Conservation (phyloP, 2,329 filamentous ascomycete genomes). For the Colletotrichum abscissum region DNA sequence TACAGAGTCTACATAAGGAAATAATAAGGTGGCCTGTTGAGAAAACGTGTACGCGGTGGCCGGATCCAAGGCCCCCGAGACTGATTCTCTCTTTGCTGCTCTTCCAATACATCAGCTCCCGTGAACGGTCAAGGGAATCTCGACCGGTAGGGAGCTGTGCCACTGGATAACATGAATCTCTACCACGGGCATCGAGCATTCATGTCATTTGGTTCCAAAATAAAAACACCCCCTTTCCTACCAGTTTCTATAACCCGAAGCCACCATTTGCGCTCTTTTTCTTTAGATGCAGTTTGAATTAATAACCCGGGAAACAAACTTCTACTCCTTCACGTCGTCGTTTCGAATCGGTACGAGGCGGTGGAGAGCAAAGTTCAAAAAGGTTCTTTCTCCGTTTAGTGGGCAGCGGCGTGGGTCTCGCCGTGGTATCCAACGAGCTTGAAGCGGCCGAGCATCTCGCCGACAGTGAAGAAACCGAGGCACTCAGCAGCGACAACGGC, state of each 20-base stretch:
- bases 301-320: constrained; percentile 15
- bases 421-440: constrained; percentile 95
- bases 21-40: constrained; percentile 30
- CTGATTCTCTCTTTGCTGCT: constrained; percentile 14
- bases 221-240: constrained; percentile 11
- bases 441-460: constrained; percentile 95
- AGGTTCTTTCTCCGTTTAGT: constrained; percentile 52
- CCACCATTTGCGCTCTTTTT: constrained; percentile 28
- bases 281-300: constrained; percentile 34
- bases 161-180: constrained; percentile 27
- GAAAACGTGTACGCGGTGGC: constrained; percentile 8
- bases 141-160: constrained; percentile 4
- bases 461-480: constrained; percentile 96
- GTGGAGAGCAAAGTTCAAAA: neutral
- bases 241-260: constrained; percentile 28
- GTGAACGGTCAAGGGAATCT: neutral
- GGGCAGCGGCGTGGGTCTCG: constrained; percentile 69
- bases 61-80: constrained; percentile 14
- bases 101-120: constrained; percentile 14
- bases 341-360: constrained; percentile 6
- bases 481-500: constrained; percentile 88
- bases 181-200: constrained; percentile 30
- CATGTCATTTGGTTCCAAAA: constrained; percentile 24
- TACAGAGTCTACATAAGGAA: constrained; percentile 39
- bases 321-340: neutral